Evolutionary conservation across 768 basidiomycete species (phyloP), one percentile per base, ranked within the genome.

Genomic region (Paxillus ammoniavirescens): DNA sequence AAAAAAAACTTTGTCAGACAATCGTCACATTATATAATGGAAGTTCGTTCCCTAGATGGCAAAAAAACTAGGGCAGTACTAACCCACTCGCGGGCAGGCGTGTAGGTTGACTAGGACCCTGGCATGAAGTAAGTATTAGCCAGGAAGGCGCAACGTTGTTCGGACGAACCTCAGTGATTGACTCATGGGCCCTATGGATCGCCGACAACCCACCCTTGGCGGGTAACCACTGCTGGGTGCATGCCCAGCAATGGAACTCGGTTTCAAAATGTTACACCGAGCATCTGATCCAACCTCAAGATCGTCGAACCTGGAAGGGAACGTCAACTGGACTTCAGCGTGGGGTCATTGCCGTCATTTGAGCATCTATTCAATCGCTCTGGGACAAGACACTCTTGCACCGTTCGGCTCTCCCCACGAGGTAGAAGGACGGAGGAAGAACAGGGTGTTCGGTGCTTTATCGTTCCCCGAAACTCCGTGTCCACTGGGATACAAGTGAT

Each of bases 401-500:
- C 13, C 10, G 33, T 21, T 36, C 46, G 35, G 33, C 18, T 36
- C 33, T 47, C 35, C 21, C 5, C 18, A 21, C 33, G 46, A 47
- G 46, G 45, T 2, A 17, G 9, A 40, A 40, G n/a, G 38, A 12
- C 35, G 7, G 38, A 40, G 8, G 38, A 40, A 40, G 38, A 1
- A 10, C 33, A 37, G 18, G 42, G 36, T 13, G 4, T 12, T 7
- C 41, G 10, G 36, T 30, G 30, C 33, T 35, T 36, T 12, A 43
- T 38, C 15, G 26, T 49, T 9, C 31, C 45, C 52, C 44, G 35
- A 31, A 30, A 42, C 10, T 35, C 37, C 37, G 6, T 41, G 28
- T 35, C 23, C 15, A 44, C 46, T 59, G 42, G 45, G 53, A 46
- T 49, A 38, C 59, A 18, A 36, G 7, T 21, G 37, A 40, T n/a